Evolutionary conservation across 176 grass and related monocot species (phyloP), one percentile per base, ranked within the genome.

Genomic region (Phyllostachys edulis): DNA sequence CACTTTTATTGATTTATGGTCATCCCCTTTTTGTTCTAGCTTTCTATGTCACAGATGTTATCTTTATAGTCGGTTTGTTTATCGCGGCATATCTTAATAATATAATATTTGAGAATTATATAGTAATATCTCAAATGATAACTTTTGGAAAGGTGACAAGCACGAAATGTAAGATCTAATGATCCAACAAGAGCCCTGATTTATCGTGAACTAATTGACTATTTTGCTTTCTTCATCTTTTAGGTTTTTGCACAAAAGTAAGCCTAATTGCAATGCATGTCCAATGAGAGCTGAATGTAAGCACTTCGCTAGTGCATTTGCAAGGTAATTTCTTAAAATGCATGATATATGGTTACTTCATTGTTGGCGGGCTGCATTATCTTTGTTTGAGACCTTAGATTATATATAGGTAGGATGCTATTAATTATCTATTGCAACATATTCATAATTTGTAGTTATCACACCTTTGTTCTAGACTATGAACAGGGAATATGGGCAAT

Each of bases 211-310:
- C 37, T 85, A 55, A 83, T 32, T 29, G 72, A 63, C 9, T 21
- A 2, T 82, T 85, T 62, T 23, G 5, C 68, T 75, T 54, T 74
- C 0, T 73, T 74, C 62, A n/a, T n/a, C n/a, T n/a, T n/a, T 66
- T 76, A 97, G 92, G 90, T 77, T 97, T 97, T 50, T 97, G 92
- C 75, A 89, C 90, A 52, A 97, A 97, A 89, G 73, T 83, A 97
- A 92, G 77, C 92, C 94, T 68, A 97, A 97, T 80, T 97, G 92
- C 80, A 94, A 97, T 89, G 78, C 94, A 80, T 97, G 92, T 72
- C 94, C 94, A 47, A 92, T 97, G 92, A 89, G 92, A 92, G 94
- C 90, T 81, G 90, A 92, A 59, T 97, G 94, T 71, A 97, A 90
- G 88, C 94, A 97, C 76, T 97, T 97, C 55, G 92, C 94, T 60